Evolutionary conservation across 306 rosid species (phyloP), one percentile per base, ranked within the genome.

Genomic region (Hippophae tibetana): DNA sequence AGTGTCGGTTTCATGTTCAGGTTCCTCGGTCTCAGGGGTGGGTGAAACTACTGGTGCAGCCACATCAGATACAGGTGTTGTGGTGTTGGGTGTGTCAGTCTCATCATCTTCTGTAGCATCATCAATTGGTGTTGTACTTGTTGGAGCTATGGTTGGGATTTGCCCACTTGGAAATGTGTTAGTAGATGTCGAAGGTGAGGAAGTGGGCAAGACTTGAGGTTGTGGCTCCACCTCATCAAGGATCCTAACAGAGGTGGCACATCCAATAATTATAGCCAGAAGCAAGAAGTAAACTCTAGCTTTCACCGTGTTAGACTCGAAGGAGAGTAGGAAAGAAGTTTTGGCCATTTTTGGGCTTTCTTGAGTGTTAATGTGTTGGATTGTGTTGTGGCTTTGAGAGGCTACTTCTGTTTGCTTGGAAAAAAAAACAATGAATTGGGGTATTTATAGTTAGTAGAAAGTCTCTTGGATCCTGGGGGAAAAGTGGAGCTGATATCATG

Each of bases 401-500:
- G 38, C 38, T 31, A 31, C 38, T 31, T 31, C 38, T 31, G 38
- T 31, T 31, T 64, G 60, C 69, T 76, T 18, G 1, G 70, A 67
- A 2, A 73, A 9, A 26, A 87, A 85, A 67, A 83, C 5, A 8
- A 50, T 13, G 38, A 9, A 6, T 8, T 7, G 12, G 59, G 56
- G 14, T 72, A 46, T 50, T 55, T 78, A 64, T 71, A 67, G 47
- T 58, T 41, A 52, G 5, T 49, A 62, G 56, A 26, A 49, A 64
- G 60, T 27, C 1, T 23, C 54, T 47, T 6, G 43, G 4, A 38
- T 14, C 38, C 38, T 31, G 38, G 38, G 55, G 53, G 14, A 43
- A 23, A 64, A 71, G 76, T 84, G 95, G 85, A 84, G 79, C 71
- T 53, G 76, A 77, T 72, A 70, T 66, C 23, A 71, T 79, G 97